A percentile compares a stretch with the other conserved stretches of the same genome.
Evolutionary conservation across 225 moss, liverwort and hornwort genomes (phyloP).

Genomic region (Marchantia paleacea): DNA sequence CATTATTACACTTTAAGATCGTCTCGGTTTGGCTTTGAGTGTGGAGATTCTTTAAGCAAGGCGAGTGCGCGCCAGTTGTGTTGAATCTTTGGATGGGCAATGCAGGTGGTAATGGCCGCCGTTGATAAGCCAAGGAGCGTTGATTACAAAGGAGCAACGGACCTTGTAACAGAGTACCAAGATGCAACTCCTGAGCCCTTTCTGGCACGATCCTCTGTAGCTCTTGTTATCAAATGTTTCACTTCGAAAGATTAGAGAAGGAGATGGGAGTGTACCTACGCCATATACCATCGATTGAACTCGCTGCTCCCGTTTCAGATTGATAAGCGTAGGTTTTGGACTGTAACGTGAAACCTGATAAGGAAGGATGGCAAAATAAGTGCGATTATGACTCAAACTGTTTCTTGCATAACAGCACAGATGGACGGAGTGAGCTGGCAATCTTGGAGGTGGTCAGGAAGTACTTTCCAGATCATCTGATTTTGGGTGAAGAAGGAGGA

Average conservation of each 20-base stretch:
- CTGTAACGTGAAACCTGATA: neutral
- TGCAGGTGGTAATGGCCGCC: constrained; percentile 86
- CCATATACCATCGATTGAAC: neutral
- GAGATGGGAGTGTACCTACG: neutral
- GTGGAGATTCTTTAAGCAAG: too few species aligned
- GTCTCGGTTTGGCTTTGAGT: too few species aligned
- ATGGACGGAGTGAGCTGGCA: constrained; percentile 73
- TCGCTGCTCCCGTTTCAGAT: neutral
- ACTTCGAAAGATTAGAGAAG: neutral
- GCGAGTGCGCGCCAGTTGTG: neutral
- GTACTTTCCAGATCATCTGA: constrained; percentile 81
- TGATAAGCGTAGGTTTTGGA: neutral
- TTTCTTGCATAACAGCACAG: constrained; percentile 55
- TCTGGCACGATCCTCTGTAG: constrained; percentile 29
- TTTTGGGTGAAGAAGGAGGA: constrained; percentile 93
- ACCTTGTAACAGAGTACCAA: constrained; percentile 94
- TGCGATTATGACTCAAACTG: neutral
- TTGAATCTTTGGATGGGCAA: constrained; percentile 19
- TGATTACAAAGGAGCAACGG: constrained; percentile 94
- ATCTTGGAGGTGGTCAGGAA: constrained; percentile 72
- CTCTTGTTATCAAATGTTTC: neutral
- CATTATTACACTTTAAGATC: too few species aligned
- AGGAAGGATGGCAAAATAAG: neutral
- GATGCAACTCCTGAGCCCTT: constrained; percentile 34
- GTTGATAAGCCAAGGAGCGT: constrained; percentile 88